phyloP scores from a whole-genome alignment of 2,329 filamentous ascomycete species.

The Arthrobotrys sphaeroides region DNA sequence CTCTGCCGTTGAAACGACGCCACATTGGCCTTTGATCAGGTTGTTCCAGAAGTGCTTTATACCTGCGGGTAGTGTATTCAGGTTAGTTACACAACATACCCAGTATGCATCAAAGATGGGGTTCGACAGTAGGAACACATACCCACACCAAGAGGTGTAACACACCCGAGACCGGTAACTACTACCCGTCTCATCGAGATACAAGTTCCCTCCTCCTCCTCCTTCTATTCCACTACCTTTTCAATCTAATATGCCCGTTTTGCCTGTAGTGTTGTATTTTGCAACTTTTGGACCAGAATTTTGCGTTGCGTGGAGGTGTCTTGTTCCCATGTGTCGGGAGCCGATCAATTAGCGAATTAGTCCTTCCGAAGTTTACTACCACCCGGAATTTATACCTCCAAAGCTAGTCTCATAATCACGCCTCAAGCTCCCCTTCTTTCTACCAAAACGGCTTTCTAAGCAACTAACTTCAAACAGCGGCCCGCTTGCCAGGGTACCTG shows the following conservation, averaged over 20 bases:
- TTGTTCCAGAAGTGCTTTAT: conserved; percentile 80
- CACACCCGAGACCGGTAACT: conserved; percentile 81
- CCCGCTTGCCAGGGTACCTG: too few relatives aligned
- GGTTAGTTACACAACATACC: background rate
- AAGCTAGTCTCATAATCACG: too few relatives aligned
- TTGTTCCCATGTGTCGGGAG: too few relatives aligned
- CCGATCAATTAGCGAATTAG: too few relatives aligned
- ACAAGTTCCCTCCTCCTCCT: conserved; percentile 47
- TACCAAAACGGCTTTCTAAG: too few relatives aligned
- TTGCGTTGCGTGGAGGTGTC: conserved; percentile 55
- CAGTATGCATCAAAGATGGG: background rate
- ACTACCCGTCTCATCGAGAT: conserved; percentile 75
- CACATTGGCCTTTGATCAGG: conserved; percentile 80
- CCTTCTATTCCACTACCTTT: too few relatives aligned
- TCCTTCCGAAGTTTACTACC: too few relatives aligned
- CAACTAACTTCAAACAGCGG: too few relatives aligned
- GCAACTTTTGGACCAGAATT: conserved; percentile 1
- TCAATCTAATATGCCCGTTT: background rate
- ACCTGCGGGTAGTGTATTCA: conserved; percentile 63
- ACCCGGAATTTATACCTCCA: too few relatives aligned
- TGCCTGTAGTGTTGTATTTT: conserved; percentile 38
- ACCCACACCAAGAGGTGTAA: conserved; percentile 85
- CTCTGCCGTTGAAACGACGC: conserved; percentile 76
- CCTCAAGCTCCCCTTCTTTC: too few relatives aligned
- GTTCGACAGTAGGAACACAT: too few relatives aligned